phyloP scores from a whole-genome alignment of 768 basidiomycete species.

The Tricholoma hemisulphureum region DNA sequence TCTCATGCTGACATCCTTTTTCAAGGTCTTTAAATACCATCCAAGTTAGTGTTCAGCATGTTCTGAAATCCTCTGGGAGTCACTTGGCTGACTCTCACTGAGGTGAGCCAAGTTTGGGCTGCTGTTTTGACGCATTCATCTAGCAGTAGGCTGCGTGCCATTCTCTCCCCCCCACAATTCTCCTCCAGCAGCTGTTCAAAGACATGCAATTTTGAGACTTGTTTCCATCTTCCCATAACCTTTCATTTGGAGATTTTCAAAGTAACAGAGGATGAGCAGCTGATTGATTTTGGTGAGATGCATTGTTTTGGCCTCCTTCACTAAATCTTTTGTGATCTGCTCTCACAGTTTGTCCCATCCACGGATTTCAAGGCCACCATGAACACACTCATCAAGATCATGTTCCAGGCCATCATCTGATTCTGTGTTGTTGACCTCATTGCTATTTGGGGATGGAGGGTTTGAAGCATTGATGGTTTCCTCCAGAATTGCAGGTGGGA shows the following conservation, averaged over 20 bases:
- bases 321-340: no score
- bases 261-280: no score
- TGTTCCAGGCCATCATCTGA: neutral
- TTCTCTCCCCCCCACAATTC: neutral
- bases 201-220: neutral
- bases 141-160: no score
- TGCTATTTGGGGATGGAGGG: neutral
- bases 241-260: neutral
- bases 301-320: no score
- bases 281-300: no score
- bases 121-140: no score
- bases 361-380: neutral
- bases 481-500: neutral
- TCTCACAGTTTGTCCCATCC: neutral
- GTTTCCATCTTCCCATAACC: neutral
- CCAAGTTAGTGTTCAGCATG: no score
- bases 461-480: neutral
- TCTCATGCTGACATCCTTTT: no score
- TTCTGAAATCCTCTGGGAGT: no score
- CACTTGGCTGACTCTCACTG: no score
- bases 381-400: neutral
- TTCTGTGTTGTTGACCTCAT: neutral
- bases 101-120: no score
- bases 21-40: no score
- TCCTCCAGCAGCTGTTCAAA: neutral